A percentile compares a stretch with the other conserved stretches of the same genome.
phyloP scores from a whole-genome alignment of 1,284 basidiomycete species.

The Marasmius oreades region DNA sequence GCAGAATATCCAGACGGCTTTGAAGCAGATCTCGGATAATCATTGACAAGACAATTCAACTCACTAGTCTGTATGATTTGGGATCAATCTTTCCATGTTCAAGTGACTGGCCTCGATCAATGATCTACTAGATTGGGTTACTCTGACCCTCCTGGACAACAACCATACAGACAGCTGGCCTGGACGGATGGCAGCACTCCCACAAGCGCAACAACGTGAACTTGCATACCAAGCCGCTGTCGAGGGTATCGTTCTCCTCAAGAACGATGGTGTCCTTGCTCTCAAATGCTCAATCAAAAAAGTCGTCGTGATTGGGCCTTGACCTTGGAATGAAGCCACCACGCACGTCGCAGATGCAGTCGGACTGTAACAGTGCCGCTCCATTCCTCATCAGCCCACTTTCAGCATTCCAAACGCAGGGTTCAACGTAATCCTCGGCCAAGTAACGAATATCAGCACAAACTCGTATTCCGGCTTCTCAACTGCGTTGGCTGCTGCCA shows the following conservation, averaged over 20 bases:
- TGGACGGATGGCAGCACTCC: constrained; percentile 44
- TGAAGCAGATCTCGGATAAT: constrained; percentile 44
- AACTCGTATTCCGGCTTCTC: constrained; percentile 38
- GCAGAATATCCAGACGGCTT: constrained; percentile 40
- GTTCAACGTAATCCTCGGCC: constrained; percentile 38
- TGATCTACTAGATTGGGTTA: constrained; percentile 42
- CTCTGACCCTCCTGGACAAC: constrained; percentile 46
- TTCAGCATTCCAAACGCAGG: constrained; percentile 43
- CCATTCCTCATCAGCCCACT: constrained; percentile 53
- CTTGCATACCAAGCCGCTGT: constrained; percentile 49
- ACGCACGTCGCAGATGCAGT: constrained; percentile 53
- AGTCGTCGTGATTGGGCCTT: constrained; percentile 52
- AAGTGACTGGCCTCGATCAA: neutral
- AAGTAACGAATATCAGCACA: constrained; percentile 39
- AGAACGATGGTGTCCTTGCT: constrained; percentile 54
- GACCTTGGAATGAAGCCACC: too few species aligned
- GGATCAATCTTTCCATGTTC: neutral
- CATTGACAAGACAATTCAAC: constrained; percentile 44
- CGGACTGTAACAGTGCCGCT: constrained; percentile 51
- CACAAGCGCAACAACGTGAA: constrained; percentile 41
- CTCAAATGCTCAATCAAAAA: constrained; percentile 38
- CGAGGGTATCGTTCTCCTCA: constrained; percentile 51
- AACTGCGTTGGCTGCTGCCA: constrained; percentile 62
- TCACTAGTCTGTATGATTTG: constrained; percentile 45
- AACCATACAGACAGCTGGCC: constrained; percentile 47